Conservation (phyloP, 352 stramenopile genomes). For the Phytophthora cajani region DNA sequence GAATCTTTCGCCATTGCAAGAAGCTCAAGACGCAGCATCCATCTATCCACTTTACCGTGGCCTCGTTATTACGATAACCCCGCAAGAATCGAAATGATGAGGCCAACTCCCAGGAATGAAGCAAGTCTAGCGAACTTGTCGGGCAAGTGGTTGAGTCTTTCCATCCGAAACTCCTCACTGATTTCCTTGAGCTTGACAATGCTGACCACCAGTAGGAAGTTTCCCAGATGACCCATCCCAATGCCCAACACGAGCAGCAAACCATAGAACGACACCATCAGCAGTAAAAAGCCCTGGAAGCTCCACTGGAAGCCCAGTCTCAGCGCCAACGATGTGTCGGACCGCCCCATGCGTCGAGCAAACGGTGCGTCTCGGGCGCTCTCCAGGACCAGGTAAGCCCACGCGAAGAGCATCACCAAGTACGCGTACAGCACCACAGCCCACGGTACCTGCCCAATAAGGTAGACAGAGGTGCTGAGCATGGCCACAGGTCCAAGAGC, state of each 20-base stretch:
- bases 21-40: background rate
- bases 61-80: conserved; percentile 35
- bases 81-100: conserved; percentile 65
- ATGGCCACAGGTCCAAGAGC: conserved; percentile 66
- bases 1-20: background rate
- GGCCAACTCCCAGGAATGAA: conserved; percentile 46
- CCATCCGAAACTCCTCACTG: conserved; percentile 73
- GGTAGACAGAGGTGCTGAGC: conserved; percentile 54
- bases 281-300: conserved; percentile 73
- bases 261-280: conserved; percentile 65
- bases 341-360: conserved; percentile 56
- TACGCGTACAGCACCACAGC: conserved; percentile 62
- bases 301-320: conserved; percentile 61
- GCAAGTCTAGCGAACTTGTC: conserved; percentile 59
- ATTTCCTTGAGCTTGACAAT: conserved; percentile 72
- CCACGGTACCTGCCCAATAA: conserved; percentile 52
- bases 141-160: conserved; percentile 64
- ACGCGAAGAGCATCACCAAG: conserved; percentile 64
- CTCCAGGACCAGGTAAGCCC: conserved; percentile 69
- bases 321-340: conserved; percentile 58
- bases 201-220: conserved; percentile 66
- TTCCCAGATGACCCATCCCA: conserved; percentile 65
- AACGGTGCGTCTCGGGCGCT: conserved; percentile 81
- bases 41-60: background rate
- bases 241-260: conserved; percentile 57